phyloP scores from a whole-genome alignment of 208 protist genomes.

The Balamuthia mandrillaris region DNA sequence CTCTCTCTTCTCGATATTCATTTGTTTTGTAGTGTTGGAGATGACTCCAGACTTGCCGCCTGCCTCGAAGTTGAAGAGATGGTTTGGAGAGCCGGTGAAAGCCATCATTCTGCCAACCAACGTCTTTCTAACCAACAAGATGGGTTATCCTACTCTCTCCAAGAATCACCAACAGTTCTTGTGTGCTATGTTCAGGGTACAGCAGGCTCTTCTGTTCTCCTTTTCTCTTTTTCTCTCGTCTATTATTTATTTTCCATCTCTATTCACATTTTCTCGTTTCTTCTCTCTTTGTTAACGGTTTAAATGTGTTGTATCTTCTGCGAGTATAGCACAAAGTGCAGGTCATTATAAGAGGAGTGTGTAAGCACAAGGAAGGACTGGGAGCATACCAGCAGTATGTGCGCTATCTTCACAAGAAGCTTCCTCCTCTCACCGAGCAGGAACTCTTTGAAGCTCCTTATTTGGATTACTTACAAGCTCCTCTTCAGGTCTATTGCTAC shows the following conservation, averaged over 20 bases:
- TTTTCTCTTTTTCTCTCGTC: too few species aligned
- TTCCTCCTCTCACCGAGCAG: slow-evolving; percentile 21
- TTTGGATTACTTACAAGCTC: slow-evolving; percentile 78
- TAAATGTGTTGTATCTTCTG: too few species aligned
- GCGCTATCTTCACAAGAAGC: slow-evolving; percentile 45
- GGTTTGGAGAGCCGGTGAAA: slow-evolving; percentile 74
- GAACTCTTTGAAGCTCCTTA: slow-evolving; percentile 77
- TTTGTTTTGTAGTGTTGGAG: slow-evolving; percentile 70
- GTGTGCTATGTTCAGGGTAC: slow-evolving; percentile 51
- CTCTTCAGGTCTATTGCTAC: too few species aligned
- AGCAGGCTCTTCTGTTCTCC: not conserved
- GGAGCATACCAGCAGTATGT: slow-evolving; percentile 70
- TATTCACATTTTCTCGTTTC: too few species aligned
- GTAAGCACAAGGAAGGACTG: slow-evolving; percentile 47
- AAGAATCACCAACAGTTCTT: slow-evolving; percentile 71
- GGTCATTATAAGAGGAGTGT: slow-evolving; percentile 57
- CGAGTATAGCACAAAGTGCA: slow-evolving; percentile 61
- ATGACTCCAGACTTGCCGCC: slow-evolving; percentile 70
- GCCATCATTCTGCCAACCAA: slow-evolving; percentile 68
- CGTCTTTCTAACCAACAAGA: slow-evolving; percentile 72
- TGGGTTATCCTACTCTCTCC: slow-evolving; percentile 71
- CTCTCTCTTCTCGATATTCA: not conserved
- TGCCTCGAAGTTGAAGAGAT: slow-evolving; percentile 56
- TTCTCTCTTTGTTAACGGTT: too few species aligned
- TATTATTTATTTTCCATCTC: too few species aligned